These are phyloP conservation scores for Alternaria postmessia DNA, from an alignment of 2,329 filamentous ascomycete species.

Conservation along the genomic window DNA sequence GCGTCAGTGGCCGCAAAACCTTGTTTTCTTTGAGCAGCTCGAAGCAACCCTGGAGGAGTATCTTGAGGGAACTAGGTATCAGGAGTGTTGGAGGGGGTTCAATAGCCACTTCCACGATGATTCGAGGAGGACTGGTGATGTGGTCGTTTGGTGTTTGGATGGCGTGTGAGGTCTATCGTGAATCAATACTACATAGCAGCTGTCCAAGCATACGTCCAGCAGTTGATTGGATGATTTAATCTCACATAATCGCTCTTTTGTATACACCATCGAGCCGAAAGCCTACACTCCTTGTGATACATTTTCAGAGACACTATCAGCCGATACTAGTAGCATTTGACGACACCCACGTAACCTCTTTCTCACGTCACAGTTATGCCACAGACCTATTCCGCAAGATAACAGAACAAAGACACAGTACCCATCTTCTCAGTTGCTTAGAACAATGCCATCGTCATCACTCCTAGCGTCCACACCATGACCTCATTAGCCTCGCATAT, in stretches of 20 bases:
- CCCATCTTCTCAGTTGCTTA: not conserved
- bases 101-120: conserved; percentile 72
- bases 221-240: not conserved
- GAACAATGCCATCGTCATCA: not conserved
- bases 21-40: conserved; percentile 66
- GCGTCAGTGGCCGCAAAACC: conserved; percentile 54
- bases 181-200: not conserved
- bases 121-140: conserved; percentile 66
- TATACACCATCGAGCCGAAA: not conserved
- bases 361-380: too few species aligned
- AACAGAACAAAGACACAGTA: not conserved
- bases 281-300: not conserved
- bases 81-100: conserved; percentile 66
- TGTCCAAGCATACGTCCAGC: not conserved
- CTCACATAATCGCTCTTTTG: not conserved
- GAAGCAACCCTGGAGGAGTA: conserved; percentile 58
- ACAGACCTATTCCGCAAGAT: too few species aligned
- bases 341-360: too few species aligned
- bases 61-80: conserved; percentile 59
- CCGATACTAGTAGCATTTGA: too few species aligned
- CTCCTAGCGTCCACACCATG: not conserved
- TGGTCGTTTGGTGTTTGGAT: conserved; percentile 65
- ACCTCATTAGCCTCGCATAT: not conserved
- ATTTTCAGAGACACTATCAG: not conserved
- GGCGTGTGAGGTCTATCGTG: conserved; percentile 6